Conservation (phyloP, 139 green algal genomes). For the Raphidocelis subcapitata region DNA sequence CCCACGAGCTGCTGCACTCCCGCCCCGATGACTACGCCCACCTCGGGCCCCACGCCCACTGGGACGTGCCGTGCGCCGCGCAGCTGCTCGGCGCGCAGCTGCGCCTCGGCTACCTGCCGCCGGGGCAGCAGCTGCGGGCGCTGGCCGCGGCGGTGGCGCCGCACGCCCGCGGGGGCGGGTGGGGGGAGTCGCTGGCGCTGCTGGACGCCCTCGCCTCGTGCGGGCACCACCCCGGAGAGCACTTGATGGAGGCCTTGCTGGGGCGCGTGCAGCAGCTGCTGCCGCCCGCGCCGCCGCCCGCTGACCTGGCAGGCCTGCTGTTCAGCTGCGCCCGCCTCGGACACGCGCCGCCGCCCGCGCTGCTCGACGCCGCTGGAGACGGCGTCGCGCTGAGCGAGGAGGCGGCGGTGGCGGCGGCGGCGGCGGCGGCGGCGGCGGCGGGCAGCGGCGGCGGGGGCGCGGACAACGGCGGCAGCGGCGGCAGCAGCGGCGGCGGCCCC, state of each 20-base stretch:
- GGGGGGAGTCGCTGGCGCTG: background rate
- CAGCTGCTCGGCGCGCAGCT: background rate
- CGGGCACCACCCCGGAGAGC: background rate
- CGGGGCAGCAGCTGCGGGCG: background rate
- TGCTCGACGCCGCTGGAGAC: background rate
- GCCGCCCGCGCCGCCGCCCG: too few species aligned
- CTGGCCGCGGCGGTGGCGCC: background rate
- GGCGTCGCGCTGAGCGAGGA: too few species aligned
- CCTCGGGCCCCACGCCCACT: background rate
- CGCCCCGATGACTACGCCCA: too few species aligned
- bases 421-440: too few species aligned
- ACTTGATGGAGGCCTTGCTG: background rate
- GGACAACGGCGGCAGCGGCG: too few species aligned
- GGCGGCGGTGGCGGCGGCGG: too few species aligned
- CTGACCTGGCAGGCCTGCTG: too few species aligned
- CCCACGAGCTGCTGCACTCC: background rate
- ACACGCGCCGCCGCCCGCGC: too few species aligned
- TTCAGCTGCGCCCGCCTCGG: too few species aligned
- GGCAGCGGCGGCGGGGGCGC: too few species aligned
- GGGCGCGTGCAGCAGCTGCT: background rate
- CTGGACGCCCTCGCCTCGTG: background rate
- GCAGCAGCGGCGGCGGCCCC: background rate
- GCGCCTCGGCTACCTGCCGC: background rate
- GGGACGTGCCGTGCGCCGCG: background rate
- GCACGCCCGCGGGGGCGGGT: background rate